Conservation (phyloP, 257 asterid genomes). For the Penstemon davidsonii region DNA sequence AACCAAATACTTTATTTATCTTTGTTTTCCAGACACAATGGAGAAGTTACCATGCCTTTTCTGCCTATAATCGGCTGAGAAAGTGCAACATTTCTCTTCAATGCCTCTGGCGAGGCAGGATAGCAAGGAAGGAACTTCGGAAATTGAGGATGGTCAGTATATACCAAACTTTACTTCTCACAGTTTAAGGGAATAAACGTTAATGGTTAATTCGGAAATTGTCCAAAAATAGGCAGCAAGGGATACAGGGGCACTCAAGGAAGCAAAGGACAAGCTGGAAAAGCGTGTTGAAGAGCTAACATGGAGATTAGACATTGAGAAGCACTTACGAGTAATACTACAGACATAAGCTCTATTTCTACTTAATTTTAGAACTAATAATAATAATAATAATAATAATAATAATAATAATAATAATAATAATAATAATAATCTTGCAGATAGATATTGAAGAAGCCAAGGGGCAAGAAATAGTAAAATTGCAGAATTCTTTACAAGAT, state of each 20-base stretch:
- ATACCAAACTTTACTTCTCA: not conserved
- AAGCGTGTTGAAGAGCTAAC: conserved; percentile 93
- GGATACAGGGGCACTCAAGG: conserved; percentile 92
- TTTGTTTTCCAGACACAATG: conserved; percentile 59
- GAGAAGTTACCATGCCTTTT: conserved; percentile 70
- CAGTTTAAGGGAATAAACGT: conserved; percentile 12
- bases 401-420: not conserved
- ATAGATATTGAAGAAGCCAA: conserved; percentile 85
- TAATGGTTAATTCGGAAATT: conserved; percentile 25
- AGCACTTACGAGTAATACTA: conserved; percentile 68
- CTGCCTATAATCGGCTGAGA: conserved; percentile 54
- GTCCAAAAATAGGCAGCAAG: conserved; percentile 73
- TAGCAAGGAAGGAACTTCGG: conserved; percentile 87
- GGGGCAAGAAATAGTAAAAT: conserved; percentile 71
- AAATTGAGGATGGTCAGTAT: conserved; percentile 70
- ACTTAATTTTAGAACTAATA: not conserved
- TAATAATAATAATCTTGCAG: conserved; percentile 44
- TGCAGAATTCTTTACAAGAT: conserved; percentile 65
- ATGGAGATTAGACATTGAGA: conserved; percentile 88
- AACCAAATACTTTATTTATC: conserved; percentile 16
- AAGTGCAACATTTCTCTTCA: conserved; percentile 64
- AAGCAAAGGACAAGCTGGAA: conserved; percentile 94
- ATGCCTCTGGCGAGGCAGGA: conserved; percentile 88
- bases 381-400: conserved; percentile 1
- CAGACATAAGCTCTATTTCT: conserved; percentile 15